Conservation (phyloP, 345 rosid genomes). For the Eucalyptus erythrocorys region DNA sequence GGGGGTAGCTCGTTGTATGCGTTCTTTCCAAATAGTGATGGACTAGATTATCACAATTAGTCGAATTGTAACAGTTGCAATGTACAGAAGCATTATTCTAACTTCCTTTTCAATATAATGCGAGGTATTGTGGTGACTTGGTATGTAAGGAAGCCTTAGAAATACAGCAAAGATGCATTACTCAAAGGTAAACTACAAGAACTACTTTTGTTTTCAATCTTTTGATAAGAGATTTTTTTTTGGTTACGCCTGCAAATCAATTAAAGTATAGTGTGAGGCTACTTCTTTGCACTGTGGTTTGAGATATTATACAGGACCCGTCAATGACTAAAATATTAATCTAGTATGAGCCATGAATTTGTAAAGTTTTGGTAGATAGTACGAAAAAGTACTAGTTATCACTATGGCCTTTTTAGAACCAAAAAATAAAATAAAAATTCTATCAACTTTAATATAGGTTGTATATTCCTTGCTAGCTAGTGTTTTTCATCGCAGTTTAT, state of each 20-base stretch:
- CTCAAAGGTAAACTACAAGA: background rate
- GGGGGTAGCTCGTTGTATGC: background rate
- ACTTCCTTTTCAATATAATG: background rate
- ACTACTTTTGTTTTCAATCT: background rate
- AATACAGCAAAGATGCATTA: background rate
- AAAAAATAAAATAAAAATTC: background rate
- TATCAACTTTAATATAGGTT: background rate
- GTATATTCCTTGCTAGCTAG: background rate
- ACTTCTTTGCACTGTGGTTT: background rate
- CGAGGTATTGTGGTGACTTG: background rate
- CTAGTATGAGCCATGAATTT: background rate
- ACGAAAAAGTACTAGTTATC: background rate
- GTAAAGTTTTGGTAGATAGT: background rate
- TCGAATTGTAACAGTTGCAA: no score
- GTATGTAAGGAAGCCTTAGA: background rate
- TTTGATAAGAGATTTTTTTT: background rate
- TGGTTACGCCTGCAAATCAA: background rate
- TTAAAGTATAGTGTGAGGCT: background rate
- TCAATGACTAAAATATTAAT: background rate
- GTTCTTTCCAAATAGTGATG: background rate
- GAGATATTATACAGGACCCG: background rate
- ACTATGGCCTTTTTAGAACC: no score
- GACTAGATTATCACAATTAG: no score
- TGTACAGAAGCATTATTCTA: background rate
- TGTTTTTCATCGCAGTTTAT: background rate